Base-by-base conservation (phyloP, 2,329 filamentous ascomycete genomes). In the Zymoseptoria brevis region DNA sequence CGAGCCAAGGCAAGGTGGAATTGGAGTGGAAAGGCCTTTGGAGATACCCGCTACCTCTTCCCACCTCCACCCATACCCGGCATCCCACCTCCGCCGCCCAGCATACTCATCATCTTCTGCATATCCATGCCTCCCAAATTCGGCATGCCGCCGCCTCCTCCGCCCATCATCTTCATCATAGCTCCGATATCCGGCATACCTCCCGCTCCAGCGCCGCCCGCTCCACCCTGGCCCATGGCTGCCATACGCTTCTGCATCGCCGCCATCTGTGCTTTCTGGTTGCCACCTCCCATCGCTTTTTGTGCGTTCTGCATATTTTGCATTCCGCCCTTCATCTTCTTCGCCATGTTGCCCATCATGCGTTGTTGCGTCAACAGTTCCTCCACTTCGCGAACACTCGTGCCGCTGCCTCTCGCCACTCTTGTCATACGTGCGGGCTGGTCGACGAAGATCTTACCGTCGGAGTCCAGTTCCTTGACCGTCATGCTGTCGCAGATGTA, bases 401-500 rank as follows among this genome's bases (percentile, higher is more conserved):
- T 97, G 30, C 94, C 94, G 4, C 89, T 94, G 0, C 94, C 94
- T 56, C 87, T 84, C 0, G 94, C 94, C 54, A 99, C 87, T 41
- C 94, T 84, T 16, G 92, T 96, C 86, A 97, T 96, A 50, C 94
- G 85, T 13, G 88, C 89, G 0, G 94, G 94, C 72, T 97, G 89
- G 21, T 96, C 90, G 59, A 95, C 84, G 66, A 99, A 93, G 63
- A 96, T 84, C 76, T 96, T 96, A 73, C 94, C 94, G 69, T 99
- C 93, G 50, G 88, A 89, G 74, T 99, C 93, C 19, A 99, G 85
- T 73, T 99, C 94, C 72, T 95, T 95, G 21, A 89, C 85, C 0
- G 93, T 97, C 94, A 99, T 99, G 64, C 88, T 93, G 77, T 99
- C 94, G 78, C 92, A 96, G 61, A 99, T 96, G 78, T 96, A 97